These are phyloP conservation scores for Lenwebbia sp. DNA, from an alignment of 345 rosid genomes.

Conservation along the genomic window DNA sequence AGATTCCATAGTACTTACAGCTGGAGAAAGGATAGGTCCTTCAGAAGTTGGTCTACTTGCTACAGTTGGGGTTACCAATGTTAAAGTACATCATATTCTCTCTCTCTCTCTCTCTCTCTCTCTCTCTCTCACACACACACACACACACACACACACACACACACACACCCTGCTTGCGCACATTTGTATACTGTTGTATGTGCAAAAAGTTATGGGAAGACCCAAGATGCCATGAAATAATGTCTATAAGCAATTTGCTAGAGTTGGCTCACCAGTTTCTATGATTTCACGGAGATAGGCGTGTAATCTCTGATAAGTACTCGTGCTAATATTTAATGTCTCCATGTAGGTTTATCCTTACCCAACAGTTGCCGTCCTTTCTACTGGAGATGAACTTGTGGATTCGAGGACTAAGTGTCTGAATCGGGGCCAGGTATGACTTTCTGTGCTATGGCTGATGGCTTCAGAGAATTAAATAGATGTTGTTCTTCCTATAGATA, in stretches of 20 bases:
- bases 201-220: background rate
- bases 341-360: slow-evolving; percentile 57
- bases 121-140: background rate
- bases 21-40: slow-evolving; percentile 75
- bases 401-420: slow-evolving; percentile 49
- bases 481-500: background rate
- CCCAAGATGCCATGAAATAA: background rate
- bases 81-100: slow-evolving; percentile 46
- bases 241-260: background rate
- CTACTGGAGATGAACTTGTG: slow-evolving; percentile 94
- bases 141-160: background rate
- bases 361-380: slow-evolving; percentile 82
- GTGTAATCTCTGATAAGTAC: background rate
- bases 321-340: background rate
- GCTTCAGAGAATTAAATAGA: background rate
- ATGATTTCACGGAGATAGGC: background rate
- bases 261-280: background rate
- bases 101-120: background rate
- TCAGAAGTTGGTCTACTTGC: slow-evolving; percentile 93
- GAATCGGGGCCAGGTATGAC: slow-evolving; percentile 77
- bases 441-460: background rate
- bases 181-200: background rate
- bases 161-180: background rate
- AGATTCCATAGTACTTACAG: slow-evolving; percentile 45
- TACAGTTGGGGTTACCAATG: slow-evolving; percentile 62